Evolutionary conservation across 2,329 filamentous ascomycete genomes (phyloP), one percentile per base, ranked within the genome.

Genomic region (Venturia asperata): DNA sequence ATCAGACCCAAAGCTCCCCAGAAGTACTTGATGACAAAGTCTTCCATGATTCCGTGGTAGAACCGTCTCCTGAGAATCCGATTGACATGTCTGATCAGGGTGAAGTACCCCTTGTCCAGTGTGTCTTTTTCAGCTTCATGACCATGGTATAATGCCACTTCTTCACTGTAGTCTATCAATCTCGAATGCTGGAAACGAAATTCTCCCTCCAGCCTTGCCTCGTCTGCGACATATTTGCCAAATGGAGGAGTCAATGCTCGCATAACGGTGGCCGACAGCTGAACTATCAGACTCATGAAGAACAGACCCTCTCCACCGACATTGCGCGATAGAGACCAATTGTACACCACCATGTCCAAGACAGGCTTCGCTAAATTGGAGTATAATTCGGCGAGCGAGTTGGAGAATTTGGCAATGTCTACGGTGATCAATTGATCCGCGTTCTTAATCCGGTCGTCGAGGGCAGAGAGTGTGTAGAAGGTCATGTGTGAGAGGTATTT

Each of bases 1-100:
- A 96, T 77, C 68, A 99, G 82, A 1, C 94, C 94, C 55, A 99
- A 77, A 1, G 94, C 93, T 49, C 94, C 94, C 94, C 94, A 99
- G 77, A 97, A 94, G 75, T 99, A 99, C 77, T 99, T 99, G 77
- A 99, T 96, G 66, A 97, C 91, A 76, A 97, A 99, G 76, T 99
- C 94, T 75, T 99, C 94, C 93, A 97, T 97, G 72, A 99, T 88
- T n/a, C 92, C 93, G 75, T 99, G 93, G 76, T 97, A 97, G 75
- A 99, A 90, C 61, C 94, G 86, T 68, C 91, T 83, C 47, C 92
- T 85, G 67, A 99, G 79, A 69, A 97, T 97, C 72, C 96, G 88
- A 76, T 99, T 99, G 74, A 99, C 93, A 77, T 99, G 94, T 78
- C 97, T 97, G 80, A 99, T 99, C 45, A 99, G 82, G 1, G 94